Percentiles rank a stretch among this genome's conserved stretches.
Evolutionary conservation across 169 alveolate species (phyloP).

Genomic region (Plasmodium coatneyi): DNA sequence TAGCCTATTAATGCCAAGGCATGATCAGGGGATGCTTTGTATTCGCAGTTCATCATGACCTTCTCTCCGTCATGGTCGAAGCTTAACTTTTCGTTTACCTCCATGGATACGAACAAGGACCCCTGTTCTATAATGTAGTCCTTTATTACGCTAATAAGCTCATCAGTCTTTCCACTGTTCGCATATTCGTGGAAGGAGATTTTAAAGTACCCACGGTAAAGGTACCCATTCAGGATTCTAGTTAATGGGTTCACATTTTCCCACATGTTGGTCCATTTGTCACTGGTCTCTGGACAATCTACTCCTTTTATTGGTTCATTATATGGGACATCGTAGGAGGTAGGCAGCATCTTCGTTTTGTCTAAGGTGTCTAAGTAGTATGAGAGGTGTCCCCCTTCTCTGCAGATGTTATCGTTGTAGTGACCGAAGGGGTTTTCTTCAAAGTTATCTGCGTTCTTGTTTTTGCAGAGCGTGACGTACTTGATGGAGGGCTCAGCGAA

Average conservation of each 20-base stretch:
- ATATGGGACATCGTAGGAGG: constrained; percentile 59
- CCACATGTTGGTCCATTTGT: constrained; percentile 57
- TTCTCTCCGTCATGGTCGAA: constrained; percentile 77
- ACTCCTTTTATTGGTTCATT: constrained; percentile 47
- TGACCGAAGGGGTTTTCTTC: background rate
- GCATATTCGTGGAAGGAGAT: constrained; percentile 47
- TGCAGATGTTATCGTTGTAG: constrained; percentile 52
- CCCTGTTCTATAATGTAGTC: constrained; percentile 77
- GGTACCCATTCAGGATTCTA: constrained; percentile 26
- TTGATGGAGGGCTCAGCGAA: constrained; percentile 65
- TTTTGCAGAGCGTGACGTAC: constrained; percentile 57
- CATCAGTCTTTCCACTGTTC: constrained; percentile 14
- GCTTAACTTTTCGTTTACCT: constrained; percentile 39
- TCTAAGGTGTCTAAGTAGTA: constrained; percentile 24
- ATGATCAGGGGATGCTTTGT: constrained; percentile 62
- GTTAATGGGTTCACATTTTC: constrained; percentile 2
- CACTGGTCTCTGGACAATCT: constrained; percentile 17
- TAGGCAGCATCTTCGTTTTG: constrained; percentile 4
- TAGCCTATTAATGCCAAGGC: constrained; percentile 76
- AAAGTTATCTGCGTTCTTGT: background rate
- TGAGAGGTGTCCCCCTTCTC: constrained; percentile 58
- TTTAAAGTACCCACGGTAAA: constrained; percentile 34
- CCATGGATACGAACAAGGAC: constrained; percentile 71
- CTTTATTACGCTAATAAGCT: constrained; percentile 54
- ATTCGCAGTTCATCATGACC: constrained; percentile 73